These are phyloP conservation scores for Gossypium aridum DNA, from an alignment of 441 rosid genomes.

Conservation along the genomic window DNA sequence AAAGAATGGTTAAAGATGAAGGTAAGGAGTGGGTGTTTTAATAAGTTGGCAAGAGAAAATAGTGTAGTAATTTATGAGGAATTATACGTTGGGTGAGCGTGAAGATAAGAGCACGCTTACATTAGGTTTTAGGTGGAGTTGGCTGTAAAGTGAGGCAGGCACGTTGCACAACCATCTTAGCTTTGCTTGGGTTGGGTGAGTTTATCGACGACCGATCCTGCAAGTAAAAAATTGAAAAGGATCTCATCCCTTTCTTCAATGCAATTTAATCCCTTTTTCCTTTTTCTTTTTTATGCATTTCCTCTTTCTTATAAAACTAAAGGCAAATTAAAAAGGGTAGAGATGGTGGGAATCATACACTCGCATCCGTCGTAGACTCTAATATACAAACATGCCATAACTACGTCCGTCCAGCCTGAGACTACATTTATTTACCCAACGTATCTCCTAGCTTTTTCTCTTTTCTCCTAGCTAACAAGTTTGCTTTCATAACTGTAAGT, in stretches of 20 bases:
- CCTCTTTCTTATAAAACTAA: neutral
- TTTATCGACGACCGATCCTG: neutral
- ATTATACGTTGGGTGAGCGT: neutral
- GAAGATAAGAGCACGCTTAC: conserved; percentile 29
- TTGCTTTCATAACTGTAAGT: conserved; percentile 7
- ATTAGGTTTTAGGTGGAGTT: conserved; percentile 13
- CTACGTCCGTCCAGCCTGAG: neutral
- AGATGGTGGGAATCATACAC: neutral
- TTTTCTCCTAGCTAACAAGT: neutral
- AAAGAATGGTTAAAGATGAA: too few relatives aligned
- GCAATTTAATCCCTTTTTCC: neutral
- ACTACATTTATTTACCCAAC: neutral
- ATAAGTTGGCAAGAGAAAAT: too few relatives aligned
- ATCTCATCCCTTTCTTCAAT: neutral
- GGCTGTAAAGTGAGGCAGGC: neutral
- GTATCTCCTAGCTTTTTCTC: neutral
- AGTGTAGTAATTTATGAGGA: too few relatives aligned
- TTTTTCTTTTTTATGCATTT: neutral
- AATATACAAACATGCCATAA: too few relatives aligned
- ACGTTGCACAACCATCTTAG: conserved; percentile 2
- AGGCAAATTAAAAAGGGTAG: neutral
- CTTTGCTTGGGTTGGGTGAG: neutral
- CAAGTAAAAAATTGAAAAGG: neutral
- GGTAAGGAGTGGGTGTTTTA: too few relatives aligned
- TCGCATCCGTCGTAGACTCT: too few relatives aligned